Conservation (phyloP, 2,329 filamentous ascomycete genomes). For the Hypocreales sp. region DNA sequence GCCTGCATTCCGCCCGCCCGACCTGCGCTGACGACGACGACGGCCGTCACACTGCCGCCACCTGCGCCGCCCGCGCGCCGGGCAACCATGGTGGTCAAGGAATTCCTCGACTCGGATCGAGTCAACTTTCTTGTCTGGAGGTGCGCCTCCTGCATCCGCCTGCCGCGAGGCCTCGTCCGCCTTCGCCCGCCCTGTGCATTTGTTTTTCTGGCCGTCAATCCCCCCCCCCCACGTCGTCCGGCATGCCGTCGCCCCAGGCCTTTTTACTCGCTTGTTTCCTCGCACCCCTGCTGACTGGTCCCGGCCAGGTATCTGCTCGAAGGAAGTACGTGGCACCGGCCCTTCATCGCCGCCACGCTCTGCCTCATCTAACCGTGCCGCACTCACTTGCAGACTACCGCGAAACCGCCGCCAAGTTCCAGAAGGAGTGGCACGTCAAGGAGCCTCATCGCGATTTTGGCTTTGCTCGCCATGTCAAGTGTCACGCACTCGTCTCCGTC, state of each 20-base stretch:
- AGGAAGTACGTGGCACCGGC: conserved; percentile 36
- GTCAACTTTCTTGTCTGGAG: conserved; percentile 59
- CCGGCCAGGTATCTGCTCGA: conserved; percentile 39
- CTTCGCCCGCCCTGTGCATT: too few species aligned
- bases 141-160: conserved; percentile 34
- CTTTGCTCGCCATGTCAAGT: conserved; percentile 50
- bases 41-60: conserved; percentile 15
- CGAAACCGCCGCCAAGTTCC: conserved; percentile 51
- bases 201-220: neutral
- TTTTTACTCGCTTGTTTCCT: neutral
- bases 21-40: conserved; percentile 3
- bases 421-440: conserved; percentile 51
- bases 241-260: neutral
- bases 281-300: conserved; percentile 3
- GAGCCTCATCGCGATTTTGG: conserved; percentile 46
- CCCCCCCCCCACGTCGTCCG: neutral
- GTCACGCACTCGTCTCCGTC: conserved; percentile 45
- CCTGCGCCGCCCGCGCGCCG: conserved; percentile 14
- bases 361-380: conserved; percentile 10
- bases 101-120: conserved; percentile 49
- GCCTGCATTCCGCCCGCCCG: conserved; percentile 2
- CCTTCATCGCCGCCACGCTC: conserved; percentile 2
- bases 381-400: conserved; percentile 38
- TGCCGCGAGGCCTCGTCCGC: too few species aligned
- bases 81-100: conserved; percentile 35